Base-by-base conservation (phyloP, 192 early-diverging fungal species). In the Backusella psychrophila region DNA sequence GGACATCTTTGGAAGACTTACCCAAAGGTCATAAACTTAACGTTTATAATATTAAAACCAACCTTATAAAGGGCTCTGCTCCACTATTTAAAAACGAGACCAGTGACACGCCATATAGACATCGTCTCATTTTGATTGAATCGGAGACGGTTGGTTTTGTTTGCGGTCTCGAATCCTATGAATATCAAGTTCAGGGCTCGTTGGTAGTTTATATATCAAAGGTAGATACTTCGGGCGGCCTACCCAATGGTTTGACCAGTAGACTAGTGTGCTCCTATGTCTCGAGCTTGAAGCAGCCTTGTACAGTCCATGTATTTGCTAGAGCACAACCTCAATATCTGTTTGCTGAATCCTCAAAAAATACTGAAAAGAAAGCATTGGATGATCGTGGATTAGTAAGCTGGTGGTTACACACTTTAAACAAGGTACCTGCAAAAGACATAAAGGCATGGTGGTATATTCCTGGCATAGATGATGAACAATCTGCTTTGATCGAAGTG, bases 251-350 rank as follows among this genome's bases (percentile, higher is more conserved):
- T 29, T 75, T 81, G 1, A 76, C 76, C 2, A 71, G 69, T 15
- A 26, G 39, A 8, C 38, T 87, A 21, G 75, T 87, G 36, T 53
- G 71, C 17, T 74, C 84, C 23, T 87, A 87, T 70, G 42, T 87
- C 1, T 71, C 78, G 8, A 80, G 78, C 12, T 75, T 76, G 15
- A 23, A 41, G 29, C 21, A 41, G 4, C 42, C 63, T 2, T 75
- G 70, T 38, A 21, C 49, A 71, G 74, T 93, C 8, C 82, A 92
- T 74, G 70, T 95, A 33, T 97, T 96, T 87, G 95, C 94, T 8
- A 88, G 95, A 4, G 83, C 94, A 6, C 95, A 97, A 80, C 94
- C 94, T 15, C 90, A 93, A 73, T 97, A 97, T 69, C 81, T 97
- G 11, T 97, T 97, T 89, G 86, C 88, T 34, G 75, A 86, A 33